Conservation (phyloP, 495 filamentous ascomycete genomes). For the Talaromyces stipitatus region DNA sequence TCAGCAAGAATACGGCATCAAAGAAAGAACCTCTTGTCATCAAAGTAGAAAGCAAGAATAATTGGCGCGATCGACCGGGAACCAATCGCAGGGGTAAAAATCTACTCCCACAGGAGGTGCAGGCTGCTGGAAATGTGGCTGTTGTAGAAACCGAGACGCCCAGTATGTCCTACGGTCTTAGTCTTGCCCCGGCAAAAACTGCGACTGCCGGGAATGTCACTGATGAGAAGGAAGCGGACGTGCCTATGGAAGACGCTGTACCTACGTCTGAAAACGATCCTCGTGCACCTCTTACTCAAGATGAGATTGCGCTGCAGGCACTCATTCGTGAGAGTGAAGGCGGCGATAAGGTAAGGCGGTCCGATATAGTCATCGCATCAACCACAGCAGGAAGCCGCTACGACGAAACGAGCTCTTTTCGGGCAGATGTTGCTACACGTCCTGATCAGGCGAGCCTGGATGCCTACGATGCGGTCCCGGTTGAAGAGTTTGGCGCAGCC, state of each 20-base stretch:
- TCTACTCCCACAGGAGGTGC: slow-evolving; percentile 43
- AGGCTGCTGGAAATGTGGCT: slow-evolving; percentile 23
- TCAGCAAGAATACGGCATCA: slow-evolving; percentile 30
- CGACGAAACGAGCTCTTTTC: slow-evolving; percentile 64
- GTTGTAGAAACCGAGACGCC: slow-evolving; percentile 29
- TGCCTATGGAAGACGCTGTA: slow-evolving; percentile 22
- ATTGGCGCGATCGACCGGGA: slow-evolving; percentile 57
- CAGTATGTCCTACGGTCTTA: slow-evolving; percentile 39
- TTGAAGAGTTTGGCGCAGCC: slow-evolving; percentile 89
- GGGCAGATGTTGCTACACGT: slow-evolving; percentile 56
- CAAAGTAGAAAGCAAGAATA: slow-evolving; percentile 54
- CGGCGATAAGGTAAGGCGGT: slow-evolving; percentile 33
- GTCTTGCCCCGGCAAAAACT: slow-evolving; percentile 24
- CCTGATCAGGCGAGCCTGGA: slow-evolving; percentile 70
- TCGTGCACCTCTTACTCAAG: slow-evolving; percentile 45
- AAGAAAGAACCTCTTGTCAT: slow-evolving; percentile 54
- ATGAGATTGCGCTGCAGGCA: slow-evolving; percentile 74
- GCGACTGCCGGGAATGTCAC: no score
- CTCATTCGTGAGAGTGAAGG: slow-evolving; percentile 54
- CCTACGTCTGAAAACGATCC: neutral
- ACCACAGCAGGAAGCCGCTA: slow-evolving; percentile 14
- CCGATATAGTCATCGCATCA: slow-evolving; percentile 55
- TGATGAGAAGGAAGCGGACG: slow-evolving; percentile 17
- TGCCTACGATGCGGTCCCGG: slow-evolving; percentile 80
- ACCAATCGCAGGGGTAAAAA: slow-evolving; percentile 43